Base-by-base conservation (phyloP, 352 stramenopile species). In the Phytopythium montanum region DNA sequence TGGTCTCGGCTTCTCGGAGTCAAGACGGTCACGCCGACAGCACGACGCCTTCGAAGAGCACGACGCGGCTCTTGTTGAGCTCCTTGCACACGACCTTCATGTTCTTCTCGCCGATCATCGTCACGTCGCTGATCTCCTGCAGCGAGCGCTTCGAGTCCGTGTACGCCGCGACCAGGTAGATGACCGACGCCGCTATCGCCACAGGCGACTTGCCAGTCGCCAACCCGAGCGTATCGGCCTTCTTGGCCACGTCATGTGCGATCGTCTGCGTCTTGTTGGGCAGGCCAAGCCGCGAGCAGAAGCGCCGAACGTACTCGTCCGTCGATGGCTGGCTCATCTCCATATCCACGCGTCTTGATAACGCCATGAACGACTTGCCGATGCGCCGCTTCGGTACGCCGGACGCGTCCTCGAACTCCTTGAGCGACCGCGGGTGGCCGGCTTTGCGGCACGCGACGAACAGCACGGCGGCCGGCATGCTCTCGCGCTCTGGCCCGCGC, bases 1-100 rank as follows among this genome's bases (percentile, higher is more conserved):
- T 65, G 23, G 42, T 49, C 31, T 36, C 48, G 69, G 58, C 39
- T 66, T 73, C 62, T 42, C 36, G 36, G 36, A 23, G 23, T 50
- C 8, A 51, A n/a, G 51, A 61, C 46, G 64, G n/a, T 34, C 42
- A 33, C 33, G 81, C 76, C 8, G 13, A 45, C 57, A 87, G 54
- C 51, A 92, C 76, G 53, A 92, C 76, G 53, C 82, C 82, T 69
- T 88, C 83, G 62, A 92, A 92, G 5, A 92, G 68, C 59, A 85
- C 69, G 26, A 90, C 63, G 41, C 82, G 82, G 48, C 81, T 93
- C 76, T 93, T 90, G 73, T 91, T 90, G 19, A 93, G 69, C 62
- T 91, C 81, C 76, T 93, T 93, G 79, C 81, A 91, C 51, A 93
- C 84, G 49, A 79, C 68, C 65, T 93, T 93, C 70, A 93, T 81